Evolutionary conservation across 2,329 filamentous ascomycete species (phyloP), one percentile per base, ranked within the genome.

Genomic region (Tolypocladium endophyticum): DNA sequence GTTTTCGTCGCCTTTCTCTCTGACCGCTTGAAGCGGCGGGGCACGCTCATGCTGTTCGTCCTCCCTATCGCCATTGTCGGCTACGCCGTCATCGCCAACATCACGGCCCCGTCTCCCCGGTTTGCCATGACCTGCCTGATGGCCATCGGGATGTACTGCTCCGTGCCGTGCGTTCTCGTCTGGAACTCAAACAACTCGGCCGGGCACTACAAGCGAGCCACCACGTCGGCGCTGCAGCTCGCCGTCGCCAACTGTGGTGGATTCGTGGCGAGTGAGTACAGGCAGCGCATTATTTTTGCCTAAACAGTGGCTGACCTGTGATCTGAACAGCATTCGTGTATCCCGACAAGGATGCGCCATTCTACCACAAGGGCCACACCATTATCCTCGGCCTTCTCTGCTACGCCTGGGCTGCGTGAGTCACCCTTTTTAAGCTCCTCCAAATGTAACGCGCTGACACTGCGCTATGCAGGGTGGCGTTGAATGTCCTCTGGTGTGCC

Each of bases 171-270:
- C 23, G 80, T 87, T 3, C 72, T 88, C 12, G 85, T 81, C 1
- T 88, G 86, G 85, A 81, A 85, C 62, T 82, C 82, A 2, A 88
- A 88, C 67, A 88, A 88, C 68, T 85, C 81, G 0, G 84, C 85
- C 0, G 85, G 83, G 0, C 86, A 89, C 67, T 89, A 88, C 67
- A 89, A 89, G 69, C 75, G 87, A 18, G 86, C 87, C 0, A 88
- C 86, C 0, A 86, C 86, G 0, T 82, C 81, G 1, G 87, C 82
- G 0, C 66, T 88, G 64, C 86, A 89, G 69, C 74, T 89, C 33
- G 81, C 82, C 1, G 82, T 88, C 64, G 86, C 86, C 0, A 89
- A 89, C 63, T 81, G 79, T 9, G 86, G 86, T 54, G 86, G 86
- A 0, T 87, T 88, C 64, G 84, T 88, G 2, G 82, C 85, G 0